phyloP scores from a whole-genome alignment of 768 basidiomycete species.

The Hypholoma sublateritium region DNA sequence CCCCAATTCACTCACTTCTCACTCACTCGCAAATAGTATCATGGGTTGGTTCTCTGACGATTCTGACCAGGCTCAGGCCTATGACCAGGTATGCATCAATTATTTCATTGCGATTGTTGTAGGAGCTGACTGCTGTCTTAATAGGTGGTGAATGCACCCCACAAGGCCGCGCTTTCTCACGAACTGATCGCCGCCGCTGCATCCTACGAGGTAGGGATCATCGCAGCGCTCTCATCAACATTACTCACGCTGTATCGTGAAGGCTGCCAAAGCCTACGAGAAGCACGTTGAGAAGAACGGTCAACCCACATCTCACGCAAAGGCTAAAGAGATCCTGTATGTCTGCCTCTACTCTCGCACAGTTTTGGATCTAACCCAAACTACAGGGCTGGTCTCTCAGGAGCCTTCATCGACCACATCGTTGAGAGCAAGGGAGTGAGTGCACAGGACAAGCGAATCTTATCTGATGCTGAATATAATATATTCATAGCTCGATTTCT shows the following conservation, averaged over 20 bases:
- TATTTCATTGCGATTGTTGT: background rate
- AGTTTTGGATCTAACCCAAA: background rate
- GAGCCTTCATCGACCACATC: conserved; percentile 50
- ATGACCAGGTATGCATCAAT: conserved; percentile 33
- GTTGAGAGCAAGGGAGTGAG: conserved; percentile 55
- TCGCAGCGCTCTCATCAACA: background rate
- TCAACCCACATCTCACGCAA: conserved; percentile 44
- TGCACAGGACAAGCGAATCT: background rate
- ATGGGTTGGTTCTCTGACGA: conserved; percentile 46
- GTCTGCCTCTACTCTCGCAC: background rate
- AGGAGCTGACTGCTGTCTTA: background rate
- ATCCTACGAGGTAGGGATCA: conserved; percentile 50
- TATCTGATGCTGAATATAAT: background rate
- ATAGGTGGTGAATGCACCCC: conserved; percentile 48
- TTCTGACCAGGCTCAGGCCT: conserved; percentile 41
- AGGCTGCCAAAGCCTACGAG: conserved; percentile 68
- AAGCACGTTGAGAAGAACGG: conserved; percentile 51
- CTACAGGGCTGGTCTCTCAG: conserved; percentile 50
- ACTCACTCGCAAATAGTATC: conserved; percentile 9
- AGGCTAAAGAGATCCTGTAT: conserved; percentile 58
- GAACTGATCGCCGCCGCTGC: conserved; percentile 70
- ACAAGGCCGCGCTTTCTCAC: conserved; percentile 61
- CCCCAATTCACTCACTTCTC: background rate
- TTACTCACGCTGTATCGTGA: background rate
- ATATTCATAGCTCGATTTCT: conserved; percentile 18